Percentiles rank a stretch among this genome's conserved stretches.
These are phyloP conservation scores for Zygoascus ofunaensis DNA, from an alignment of 805 yeast species.

Conservation along the genomic window DNA sequence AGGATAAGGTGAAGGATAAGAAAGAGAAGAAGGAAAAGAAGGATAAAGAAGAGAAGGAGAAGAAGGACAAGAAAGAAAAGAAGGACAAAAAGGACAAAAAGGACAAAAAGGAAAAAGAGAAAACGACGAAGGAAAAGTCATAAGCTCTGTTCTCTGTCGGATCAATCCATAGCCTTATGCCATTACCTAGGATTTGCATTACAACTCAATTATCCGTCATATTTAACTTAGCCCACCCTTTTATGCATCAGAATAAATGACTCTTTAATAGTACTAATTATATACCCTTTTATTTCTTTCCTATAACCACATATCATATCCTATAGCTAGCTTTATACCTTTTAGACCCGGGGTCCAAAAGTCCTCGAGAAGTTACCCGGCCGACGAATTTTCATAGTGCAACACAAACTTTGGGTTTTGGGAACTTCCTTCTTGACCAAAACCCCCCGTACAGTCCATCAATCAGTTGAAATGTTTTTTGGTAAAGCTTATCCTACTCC, in stretches of 20 bases:
- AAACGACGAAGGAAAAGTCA: neutral
- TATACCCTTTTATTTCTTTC: too few relatives aligned
- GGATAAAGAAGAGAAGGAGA: constrained; percentile 8
- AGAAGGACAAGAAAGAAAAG: constrained; percentile 14
- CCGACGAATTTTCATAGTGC: neutral
- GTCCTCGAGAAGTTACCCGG: neutral
- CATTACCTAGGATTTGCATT: too few relatives aligned
- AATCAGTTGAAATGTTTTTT: constrained; percentile 1
- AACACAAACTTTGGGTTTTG: neutral
- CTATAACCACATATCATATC: too few relatives aligned
- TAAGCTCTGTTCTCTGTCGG: too few relatives aligned
- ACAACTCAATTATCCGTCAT: too few relatives aligned
- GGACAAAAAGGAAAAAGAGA: constrained; percentile 5
- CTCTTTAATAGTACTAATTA: too few relatives aligned
- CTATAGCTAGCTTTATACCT: too few relatives aligned
- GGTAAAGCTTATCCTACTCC: constrained; percentile 7
- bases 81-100: constrained; percentile 12
- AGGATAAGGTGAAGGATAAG: constrained; percentile 8
- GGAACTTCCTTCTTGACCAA: neutral
- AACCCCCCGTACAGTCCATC: too few relatives aligned
- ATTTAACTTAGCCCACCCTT: too few relatives aligned
- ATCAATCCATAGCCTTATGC: too few relatives aligned
- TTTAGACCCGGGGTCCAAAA: too few relatives aligned
- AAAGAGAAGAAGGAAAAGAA: constrained; percentile 11
- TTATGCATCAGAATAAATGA: too few relatives aligned